Evolutionary conservation across 345 rosid species (phyloP).

Genomic region (Gossypium bickii): DNA sequence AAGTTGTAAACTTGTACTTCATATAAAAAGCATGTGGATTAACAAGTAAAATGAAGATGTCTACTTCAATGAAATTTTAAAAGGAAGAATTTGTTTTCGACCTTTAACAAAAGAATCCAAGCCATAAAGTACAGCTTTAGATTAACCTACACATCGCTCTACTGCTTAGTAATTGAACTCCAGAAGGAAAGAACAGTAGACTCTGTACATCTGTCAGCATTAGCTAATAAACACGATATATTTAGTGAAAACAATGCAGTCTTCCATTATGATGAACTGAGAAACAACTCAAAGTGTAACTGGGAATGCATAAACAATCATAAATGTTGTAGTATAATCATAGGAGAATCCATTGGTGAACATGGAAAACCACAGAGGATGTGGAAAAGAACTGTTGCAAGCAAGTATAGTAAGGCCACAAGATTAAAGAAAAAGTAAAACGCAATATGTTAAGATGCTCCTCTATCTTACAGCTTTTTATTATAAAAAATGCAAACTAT

Average conservation of each 20-base stretch:
- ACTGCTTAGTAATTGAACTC: background rate
- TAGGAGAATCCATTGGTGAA: background rate
- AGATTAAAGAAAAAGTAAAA: background rate
- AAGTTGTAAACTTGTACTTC: background rate
- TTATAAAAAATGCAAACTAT: background rate
- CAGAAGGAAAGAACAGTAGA: conserved; percentile 1
- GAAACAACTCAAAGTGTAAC: background rate
- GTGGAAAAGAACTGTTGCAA: background rate
- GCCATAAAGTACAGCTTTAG: background rate
- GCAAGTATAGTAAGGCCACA: background rate
- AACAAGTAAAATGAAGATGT: conserved; percentile 7
- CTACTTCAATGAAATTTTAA: background rate
- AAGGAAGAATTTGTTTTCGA: background rate
- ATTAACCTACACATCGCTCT: background rate
- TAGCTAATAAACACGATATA: background rate
- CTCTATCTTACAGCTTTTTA: background rate
- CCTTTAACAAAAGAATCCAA: background rate
- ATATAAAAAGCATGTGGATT: background rate
- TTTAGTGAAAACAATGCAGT: background rate
- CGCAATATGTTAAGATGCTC: background rate
- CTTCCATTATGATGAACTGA: background rate
- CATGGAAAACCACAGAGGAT: background rate
- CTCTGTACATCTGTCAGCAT: background rate
- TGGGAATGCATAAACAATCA: background rate
- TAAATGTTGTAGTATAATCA: background rate